Evolutionary conservation across 805 yeast species (phyloP).

Genomic region (Pichia exigua): DNA sequence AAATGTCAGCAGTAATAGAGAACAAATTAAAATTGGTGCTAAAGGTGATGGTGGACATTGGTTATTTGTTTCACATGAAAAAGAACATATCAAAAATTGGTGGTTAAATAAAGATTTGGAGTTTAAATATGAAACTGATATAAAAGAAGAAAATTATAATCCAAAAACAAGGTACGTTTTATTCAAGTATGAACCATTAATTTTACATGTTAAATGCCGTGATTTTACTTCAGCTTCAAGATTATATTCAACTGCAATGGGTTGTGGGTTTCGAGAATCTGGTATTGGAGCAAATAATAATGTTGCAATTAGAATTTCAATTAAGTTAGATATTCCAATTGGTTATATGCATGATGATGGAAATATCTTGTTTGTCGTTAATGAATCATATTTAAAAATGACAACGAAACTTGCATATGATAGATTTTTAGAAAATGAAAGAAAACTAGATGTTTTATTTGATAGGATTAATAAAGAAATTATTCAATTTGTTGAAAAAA

Average conservation of each 20-base stretch:
- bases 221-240: slow-evolving; percentile 48
- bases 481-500: not conserved
- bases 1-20: slow-evolving; percentile 2
- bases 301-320: slow-evolving; percentile 71
- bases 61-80: slow-evolving; percentile 72
- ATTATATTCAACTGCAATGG: slow-evolving; percentile 65
- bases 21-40: slow-evolving; percentile 51
- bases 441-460: slow-evolving; percentile 44
- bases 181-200: slow-evolving; percentile 79
- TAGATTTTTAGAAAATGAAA: slow-evolving; percentile 58
- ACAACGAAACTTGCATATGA: slow-evolving; percentile 50
- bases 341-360: slow-evolving; percentile 40
- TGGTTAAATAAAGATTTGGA: slow-evolving; percentile 23
- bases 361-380: slow-evolving; percentile 36
- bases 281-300: slow-evolving; percentile 76
- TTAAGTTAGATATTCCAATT: slow-evolving; percentile 69
- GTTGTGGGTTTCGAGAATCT: slow-evolving; percentile 79
- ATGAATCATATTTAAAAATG: slow-evolving; percentile 40
- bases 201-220: slow-evolving; percentile 76
- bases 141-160: not conserved
- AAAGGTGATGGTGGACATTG: slow-evolving; percentile 83
- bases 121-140: slow-evolving; percentile 10
- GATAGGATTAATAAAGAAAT: slow-evolving; percentile 33
- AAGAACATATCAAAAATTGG: slow-evolving; percentile 42
- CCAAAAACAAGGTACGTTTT: slow-evolving; percentile 47